phyloP scores from a whole-genome alignment of 2,329 filamentous ascomycete species.

The Ophiocordyceps australis region DNA sequence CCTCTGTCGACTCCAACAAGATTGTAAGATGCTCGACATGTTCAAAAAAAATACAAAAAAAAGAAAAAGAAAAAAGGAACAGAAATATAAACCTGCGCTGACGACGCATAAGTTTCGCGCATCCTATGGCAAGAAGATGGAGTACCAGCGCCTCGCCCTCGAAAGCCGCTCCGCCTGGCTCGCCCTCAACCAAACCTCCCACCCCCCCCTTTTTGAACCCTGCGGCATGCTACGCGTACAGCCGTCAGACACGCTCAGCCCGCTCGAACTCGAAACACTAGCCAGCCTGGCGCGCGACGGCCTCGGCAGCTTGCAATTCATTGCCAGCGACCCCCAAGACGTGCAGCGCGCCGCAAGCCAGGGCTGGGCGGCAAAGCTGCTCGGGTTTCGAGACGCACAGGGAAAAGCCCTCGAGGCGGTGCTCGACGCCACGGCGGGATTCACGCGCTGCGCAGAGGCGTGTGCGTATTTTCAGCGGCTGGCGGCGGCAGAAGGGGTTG shows the following conservation, averaged over 20 bases:
- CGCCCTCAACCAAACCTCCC: slow-evolving; percentile 3
- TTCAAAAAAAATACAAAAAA: too few species aligned
- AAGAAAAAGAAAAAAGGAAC: too few species aligned
- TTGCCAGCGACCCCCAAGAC: slow-evolving; percentile 6
- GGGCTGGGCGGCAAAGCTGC: slow-evolving; percentile 7
- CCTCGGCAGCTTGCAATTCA: slow-evolving; percentile 7
- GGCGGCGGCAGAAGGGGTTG: slow-evolving; percentile 8
- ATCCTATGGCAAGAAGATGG: slow-evolving; percentile 7
- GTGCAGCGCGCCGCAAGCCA: slow-evolving; percentile 4
- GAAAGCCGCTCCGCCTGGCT: slow-evolving; percentile 8
- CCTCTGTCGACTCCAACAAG: slow-evolving; percentile 10
- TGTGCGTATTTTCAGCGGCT: slow-evolving; percentile 5
- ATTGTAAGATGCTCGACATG: slow-evolving; percentile 4
- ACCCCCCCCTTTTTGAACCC: slow-evolving; percentile 4
- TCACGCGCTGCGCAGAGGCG: slow-evolving; percentile 6
- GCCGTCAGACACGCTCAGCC: slow-evolving; percentile 5
- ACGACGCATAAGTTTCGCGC: slow-evolving; percentile 6
- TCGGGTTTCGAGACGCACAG: slow-evolving; percentile 8
- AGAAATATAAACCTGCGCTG: too few species aligned
- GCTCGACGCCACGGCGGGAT: slow-evolving; percentile 7
- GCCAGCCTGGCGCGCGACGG: slow-evolving; percentile 8
- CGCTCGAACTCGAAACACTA: slow-evolving; percentile 8
- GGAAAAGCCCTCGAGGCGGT: slow-evolving; percentile 7
- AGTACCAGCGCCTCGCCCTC: slow-evolving; percentile 8
- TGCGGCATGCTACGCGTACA: slow-evolving; percentile 10